A percentile compares a stretch with the other conserved stretches of the same genome.
Evolutionary conservation across 305 asterid species (phyloP).

Genomic region (Solanum hybrid): DNA sequence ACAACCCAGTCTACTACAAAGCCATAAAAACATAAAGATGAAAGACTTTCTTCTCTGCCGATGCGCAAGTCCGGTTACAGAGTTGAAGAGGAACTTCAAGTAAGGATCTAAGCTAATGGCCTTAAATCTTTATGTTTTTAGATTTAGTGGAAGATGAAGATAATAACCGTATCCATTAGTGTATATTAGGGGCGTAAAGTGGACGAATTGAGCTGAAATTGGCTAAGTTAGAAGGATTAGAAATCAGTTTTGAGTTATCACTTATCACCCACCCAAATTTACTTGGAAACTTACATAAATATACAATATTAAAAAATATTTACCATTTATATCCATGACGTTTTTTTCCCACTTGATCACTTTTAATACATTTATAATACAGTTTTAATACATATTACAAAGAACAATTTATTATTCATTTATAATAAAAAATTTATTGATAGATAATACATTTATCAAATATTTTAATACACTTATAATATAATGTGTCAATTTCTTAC

Average conservation of each 20-base stretch:
- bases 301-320: too few species aligned
- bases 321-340: too few species aligned
- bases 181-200: not conserved
- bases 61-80: not conserved
- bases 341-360: too few species aligned
- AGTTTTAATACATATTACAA: too few species aligned
- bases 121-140: not conserved
- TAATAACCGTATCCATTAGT: not conserved
- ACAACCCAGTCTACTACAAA: not conserved
- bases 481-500: too few species aligned
- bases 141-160: not conserved
- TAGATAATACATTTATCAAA: too few species aligned
- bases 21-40: not conserved
- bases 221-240: too few species aligned
- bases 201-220: not conserved
- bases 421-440: too few species aligned
- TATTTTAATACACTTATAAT: too few species aligned
- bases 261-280: not conserved
- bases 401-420: too few species aligned
- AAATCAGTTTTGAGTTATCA: not conserved
- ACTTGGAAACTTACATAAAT: too few species aligned
- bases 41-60: not conserved
- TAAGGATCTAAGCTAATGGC: not conserved
- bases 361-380: too few species aligned
- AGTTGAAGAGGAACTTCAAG: not conserved